Base-by-base conservation (phyloP, 306 rosid genomes). In the Vigna nakashimae region DNA sequence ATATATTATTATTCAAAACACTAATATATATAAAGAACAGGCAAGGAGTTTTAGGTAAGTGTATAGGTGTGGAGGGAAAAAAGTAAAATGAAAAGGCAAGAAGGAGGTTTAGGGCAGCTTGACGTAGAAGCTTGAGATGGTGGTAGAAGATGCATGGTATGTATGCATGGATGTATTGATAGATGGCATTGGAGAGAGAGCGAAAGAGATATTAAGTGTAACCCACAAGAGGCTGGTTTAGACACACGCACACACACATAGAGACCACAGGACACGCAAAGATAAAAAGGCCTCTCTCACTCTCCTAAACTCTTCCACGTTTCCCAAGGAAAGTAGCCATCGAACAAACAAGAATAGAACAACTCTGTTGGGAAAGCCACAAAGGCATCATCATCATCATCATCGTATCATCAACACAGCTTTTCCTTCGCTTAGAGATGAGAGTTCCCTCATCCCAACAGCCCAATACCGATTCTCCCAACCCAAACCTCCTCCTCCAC, bases 371-470 rank as follows among this genome's bases (percentile, higher is more conserved):
- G 38, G 80, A 55, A 71, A 77, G 52, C 57, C 79, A 77, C 59
- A 82, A 65, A 78, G 83, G 66, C 69, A 75, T 28, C 51, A 14
- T 0, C 40, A 24, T 6, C 36, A 58, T 42, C 46, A 9, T 6
- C 36, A 58, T 42, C 46, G 2, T 40, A 26, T 2, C 28, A 26
- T 0, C 3, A 26, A 26, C 28, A 26, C 58, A 52, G 50, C 80
- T 77, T 81, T 82, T 59, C 66, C 16, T 64, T 32, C 51, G 13
- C 65, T 34, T 26, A 85, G 87, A 71, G 60, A 94, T 94, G 97
- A 94, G 96, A 92, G 96, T 92, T 81, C 91, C 97, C 49, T 71
- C 85, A 17, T 74, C 88, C 62, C 75, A 90, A 65, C 89, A 79
- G 7, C 65, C 62, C 15, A 83, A 50, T 78, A 82, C 58, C 58